Conservation (phyloP, 805 yeast species). For the Candida arabinofermentans region DNA sequence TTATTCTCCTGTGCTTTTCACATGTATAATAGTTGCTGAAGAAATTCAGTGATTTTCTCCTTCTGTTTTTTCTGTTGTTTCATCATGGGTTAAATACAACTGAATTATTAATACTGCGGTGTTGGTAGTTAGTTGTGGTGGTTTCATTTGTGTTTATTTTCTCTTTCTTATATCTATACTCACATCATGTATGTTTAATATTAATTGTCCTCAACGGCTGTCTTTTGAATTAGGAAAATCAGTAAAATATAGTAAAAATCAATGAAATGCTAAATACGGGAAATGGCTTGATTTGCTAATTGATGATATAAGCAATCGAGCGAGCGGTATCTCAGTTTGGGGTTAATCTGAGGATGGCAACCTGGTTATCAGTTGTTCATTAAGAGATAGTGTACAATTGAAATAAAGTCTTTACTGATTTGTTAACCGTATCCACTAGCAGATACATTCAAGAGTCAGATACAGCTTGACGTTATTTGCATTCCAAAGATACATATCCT, state of each 20-base stretch:
- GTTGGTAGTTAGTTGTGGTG: not conserved
- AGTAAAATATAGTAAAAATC: not conserved
- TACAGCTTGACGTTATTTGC: too few relatives aligned
- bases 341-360: too few relatives aligned
- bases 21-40: constrained; percentile 11
- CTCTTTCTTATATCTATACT: not conserved
- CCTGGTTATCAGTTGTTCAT: too few relatives aligned
- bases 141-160: not conserved
- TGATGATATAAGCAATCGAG: too few relatives aligned
- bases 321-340: too few relatives aligned
- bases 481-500: too few relatives aligned
- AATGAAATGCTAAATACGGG: not conserved
- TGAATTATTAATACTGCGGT: not conserved
- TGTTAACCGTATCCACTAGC: too few relatives aligned
- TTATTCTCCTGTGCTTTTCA: constrained; percentile 4
- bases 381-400: too few relatives aligned
- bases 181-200: constrained; percentile 1
- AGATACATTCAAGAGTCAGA: too few relatives aligned
- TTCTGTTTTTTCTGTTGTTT: constrained; percentile 1
- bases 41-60: constrained; percentile 4
- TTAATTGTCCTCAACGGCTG: constrained; percentile 4
- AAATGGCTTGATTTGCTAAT: too few relatives aligned
- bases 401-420: too few relatives aligned
- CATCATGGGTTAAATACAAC: constrained; percentile 5
- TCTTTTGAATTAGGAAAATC: not conserved